Evolutionary conservation across 805 yeast species (phyloP), one percentile per base, ranked within the genome.

Genomic region (Candida koratica): DNA sequence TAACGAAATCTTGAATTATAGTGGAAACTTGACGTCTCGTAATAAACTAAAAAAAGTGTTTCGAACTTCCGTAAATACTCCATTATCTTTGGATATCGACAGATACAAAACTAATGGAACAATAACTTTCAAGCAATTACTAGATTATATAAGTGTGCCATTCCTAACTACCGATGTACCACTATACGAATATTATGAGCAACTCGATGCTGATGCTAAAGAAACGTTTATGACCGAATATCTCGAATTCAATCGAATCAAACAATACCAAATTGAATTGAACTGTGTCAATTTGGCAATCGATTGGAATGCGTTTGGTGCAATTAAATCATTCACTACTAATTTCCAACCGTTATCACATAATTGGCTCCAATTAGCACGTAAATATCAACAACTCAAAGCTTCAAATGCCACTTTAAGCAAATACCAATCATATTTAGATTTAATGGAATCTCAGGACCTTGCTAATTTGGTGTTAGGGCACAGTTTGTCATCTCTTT

Each of bases 261-360:
- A 55, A 36, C 67, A 65, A 36, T 37, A 49, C n/a, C 37, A 48
- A 12, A 43, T 64, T 2, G 71, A 65, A 38, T 36, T 41, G 1
- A 39, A 51, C 23, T 48, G 51, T 12, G 40, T 34, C 16, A 25
- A 38, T 5, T 25, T 52, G 17, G 28, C 23, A 3, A 7, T 40
- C 2, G 20, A 25, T 23, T 15, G 32, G 32, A 17, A 16, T 17
- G 32, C 11, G 3, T 28, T 28, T 28, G 32, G 16, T 4, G 5
- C 19, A 5, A 5, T 28, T 20, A 8, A 7, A 10, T n/a, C 27
- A 5, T 10, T 17, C 4, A 7, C 17, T 20, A 7, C 17, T 6
- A 31, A 31, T 4, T 9, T 12, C 4, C n/a, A 9, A 5, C 17
- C 23, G 8, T 9, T 25, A 25, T 16, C 24, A 10, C 10, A 37